Base-by-base conservation (phyloP, 768 basidiomycete genomes). In the Agrocybe chaxingu region DNA sequence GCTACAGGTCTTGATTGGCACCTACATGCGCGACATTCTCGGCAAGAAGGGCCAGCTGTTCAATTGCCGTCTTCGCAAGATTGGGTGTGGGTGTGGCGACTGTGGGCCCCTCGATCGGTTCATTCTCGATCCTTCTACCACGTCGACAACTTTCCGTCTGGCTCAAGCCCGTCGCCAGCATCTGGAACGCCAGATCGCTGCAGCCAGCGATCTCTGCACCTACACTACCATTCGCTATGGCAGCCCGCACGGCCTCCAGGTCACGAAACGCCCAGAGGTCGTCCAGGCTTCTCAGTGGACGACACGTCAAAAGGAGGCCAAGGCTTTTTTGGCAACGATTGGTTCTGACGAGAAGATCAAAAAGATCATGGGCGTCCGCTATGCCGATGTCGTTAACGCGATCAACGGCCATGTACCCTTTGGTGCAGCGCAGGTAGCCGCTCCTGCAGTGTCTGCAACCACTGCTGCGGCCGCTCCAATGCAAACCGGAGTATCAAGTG, bases 31-130 rank as follows among this genome's bases (percentile, higher is more conserved):
- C 2, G 50, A 66, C 34, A 46, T 68, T 10, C 56, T 72, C 7
- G 64, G 65, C 5, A 46, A 52, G 4, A 63, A 61, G 40, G 48
- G 51, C 5, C 53, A 54, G 7, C 10, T 45, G 7, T 18, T 48
- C 24, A 47, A 30, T 8, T 12, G 48, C 2, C 50, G 48, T 10
- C 51, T 68, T 32, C 61, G n/a, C 31, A 68, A 65, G 34, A 52
- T 72, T 37, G 66, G 66, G 3, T 70, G 70, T 47, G 64, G 67
- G 19, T 71, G 68, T 44, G 11, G 10, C 9, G 62, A 69, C 31
- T 71, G 70, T 52, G 48, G 52, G 7, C 24, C 16, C n/a, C 29
- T 72, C 24, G 62, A 70, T 47, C 42, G 9, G 0, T 70, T 71
- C 52, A 48, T 71, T n/a, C 32, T 60, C 18, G 61, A 59, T 24